A percentile compares a stretch with the other conserved stretches of the same genome.
These are phyloP conservation scores for Botrytis byssoidea DNA, from an alignment of 2,329 filamentous ascomycete species.

Conservation along the genomic window DNA sequence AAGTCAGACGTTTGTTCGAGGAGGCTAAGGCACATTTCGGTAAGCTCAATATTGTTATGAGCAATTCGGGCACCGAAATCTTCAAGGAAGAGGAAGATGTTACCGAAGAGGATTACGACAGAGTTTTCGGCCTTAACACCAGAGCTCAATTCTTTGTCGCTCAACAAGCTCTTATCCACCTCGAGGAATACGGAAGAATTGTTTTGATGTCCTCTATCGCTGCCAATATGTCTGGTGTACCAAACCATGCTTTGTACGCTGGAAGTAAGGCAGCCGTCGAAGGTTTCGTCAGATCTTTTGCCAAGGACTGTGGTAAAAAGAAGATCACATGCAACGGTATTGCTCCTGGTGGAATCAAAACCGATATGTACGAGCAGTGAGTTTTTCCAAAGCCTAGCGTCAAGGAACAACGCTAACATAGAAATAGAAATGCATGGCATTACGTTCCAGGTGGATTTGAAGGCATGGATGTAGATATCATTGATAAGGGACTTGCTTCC, in stretches of 20 bases:
- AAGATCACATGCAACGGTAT: slow-evolving; percentile 67
- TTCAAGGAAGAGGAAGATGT: slow-evolving; percentile 34
- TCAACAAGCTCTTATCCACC: slow-evolving; percentile 70
- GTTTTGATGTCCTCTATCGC: slow-evolving; percentile 67
- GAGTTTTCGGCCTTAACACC: slow-evolving; percentile 63
- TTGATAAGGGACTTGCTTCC: slow-evolving; percentile 53
- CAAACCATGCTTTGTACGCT: slow-evolving; percentile 72
- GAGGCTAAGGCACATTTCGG: slow-evolving; percentile 34
- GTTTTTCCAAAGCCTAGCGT: not conserved
- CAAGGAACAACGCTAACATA: slow-evolving; percentile 1
- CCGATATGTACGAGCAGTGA: slow-evolving; percentile 61
- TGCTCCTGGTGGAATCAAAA: slow-evolving; percentile 65
- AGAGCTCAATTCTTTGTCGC: slow-evolving; percentile 74
- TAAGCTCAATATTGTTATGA: slow-evolving; percentile 35
- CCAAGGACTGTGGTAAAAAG: slow-evolving; percentile 55
- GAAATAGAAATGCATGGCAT: slow-evolving; percentile 52
- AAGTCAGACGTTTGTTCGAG: slow-evolving; percentile 32
- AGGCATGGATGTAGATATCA: slow-evolving; percentile 53
- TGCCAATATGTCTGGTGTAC: slow-evolving; percentile 51
- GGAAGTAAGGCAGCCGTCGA: slow-evolving; percentile 74
- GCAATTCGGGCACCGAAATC: slow-evolving; percentile 37
- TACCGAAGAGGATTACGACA: slow-evolving; percentile 34
- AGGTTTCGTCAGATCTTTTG: slow-evolving; percentile 71
- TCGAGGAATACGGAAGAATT: slow-evolving; percentile 67
- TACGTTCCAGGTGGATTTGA: slow-evolving; percentile 55